These are phyloP conservation scores for Akebia trifoliata DNA, from an alignment of 164 flowering plant genomes.

Conservation along the genomic window DNA sequence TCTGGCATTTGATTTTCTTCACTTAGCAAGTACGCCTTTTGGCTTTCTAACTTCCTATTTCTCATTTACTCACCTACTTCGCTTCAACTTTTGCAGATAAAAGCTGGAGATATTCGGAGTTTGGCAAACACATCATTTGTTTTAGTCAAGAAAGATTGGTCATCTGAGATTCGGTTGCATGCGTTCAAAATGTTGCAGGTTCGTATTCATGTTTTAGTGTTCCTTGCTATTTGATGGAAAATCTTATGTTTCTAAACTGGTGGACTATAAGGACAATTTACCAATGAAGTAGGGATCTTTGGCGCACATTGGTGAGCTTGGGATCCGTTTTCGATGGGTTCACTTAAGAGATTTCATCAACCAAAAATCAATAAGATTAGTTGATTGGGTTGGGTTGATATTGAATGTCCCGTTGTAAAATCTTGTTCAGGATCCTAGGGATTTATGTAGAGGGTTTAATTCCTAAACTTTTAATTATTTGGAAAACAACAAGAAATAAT, in stretches of 20 bases:
- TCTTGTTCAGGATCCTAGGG: no score
- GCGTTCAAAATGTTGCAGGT: slow-evolving; percentile 97
- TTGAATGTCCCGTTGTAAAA: no score
- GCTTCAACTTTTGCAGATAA: slow-evolving; percentile 43
- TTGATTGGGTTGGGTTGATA: no score
- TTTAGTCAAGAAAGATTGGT: slow-evolving; percentile 77
- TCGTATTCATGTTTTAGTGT: not conserved
- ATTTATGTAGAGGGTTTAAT: no score
- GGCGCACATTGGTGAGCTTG: no score
- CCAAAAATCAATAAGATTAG: no score
- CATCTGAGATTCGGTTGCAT: slow-evolving; percentile 86
- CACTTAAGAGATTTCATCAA: no score
- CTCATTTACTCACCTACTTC: not conserved
- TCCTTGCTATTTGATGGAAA: not conserved
- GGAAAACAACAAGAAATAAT: no score
- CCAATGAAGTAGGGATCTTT: not conserved
- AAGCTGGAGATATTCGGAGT: slow-evolving; percentile 73
- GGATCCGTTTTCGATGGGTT: no score
- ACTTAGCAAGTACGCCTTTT: not conserved
- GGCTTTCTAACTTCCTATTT: not conserved
- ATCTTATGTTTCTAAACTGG: not conserved
- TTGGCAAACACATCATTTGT: slow-evolving; percentile 68
- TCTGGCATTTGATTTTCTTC: not conserved
- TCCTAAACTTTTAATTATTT: no score
- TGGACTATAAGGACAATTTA: not conserved